Conservation (phyloP, 2,329 filamentous ascomycete genomes). For the Chaetomiaceae sp. region DNA sequence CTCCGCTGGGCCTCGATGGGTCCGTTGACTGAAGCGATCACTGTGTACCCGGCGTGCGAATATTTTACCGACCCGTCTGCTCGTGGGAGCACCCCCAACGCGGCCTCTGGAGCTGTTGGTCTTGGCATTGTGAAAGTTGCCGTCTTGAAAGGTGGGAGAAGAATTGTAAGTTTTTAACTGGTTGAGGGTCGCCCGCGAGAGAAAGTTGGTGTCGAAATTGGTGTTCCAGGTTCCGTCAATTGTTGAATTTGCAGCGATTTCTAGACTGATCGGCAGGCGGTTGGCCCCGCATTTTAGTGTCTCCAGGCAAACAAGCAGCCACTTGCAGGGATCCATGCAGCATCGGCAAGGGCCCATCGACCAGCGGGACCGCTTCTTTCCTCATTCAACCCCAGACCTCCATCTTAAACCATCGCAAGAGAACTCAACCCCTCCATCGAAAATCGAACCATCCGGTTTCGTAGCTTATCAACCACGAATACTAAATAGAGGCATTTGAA, state of each 20-base stretch:
- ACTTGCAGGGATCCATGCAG: constrained; percentile 14
- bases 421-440: background rate
- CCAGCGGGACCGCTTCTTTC: background rate
- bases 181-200: constrained; percentile 18
- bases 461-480: background rate
- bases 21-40: constrained; percentile 85
- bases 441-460: constrained; percentile 7
- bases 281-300: constrained; percentile 22
- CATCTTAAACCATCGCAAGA: background rate
- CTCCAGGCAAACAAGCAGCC: constrained; percentile 10
- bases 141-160: background rate
- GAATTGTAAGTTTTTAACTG: background rate
- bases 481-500: background rate
- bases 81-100: constrained; percentile 58
- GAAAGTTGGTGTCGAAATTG: no score
- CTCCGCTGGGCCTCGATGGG: constrained; percentile 84
- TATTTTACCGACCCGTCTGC: constrained; percentile 79
- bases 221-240: no score
- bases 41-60: constrained; percentile 68
- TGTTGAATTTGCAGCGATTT: constrained; percentile 18
- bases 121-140: constrained; percentile 37
- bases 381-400: constrained; percentile 4
- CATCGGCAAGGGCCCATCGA: background rate
- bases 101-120: constrained; percentile 45
- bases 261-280: constrained; percentile 19